Conservation (phyloP, 2,329 filamentous ascomycete genomes). For the Madurella fahalii region DNA sequence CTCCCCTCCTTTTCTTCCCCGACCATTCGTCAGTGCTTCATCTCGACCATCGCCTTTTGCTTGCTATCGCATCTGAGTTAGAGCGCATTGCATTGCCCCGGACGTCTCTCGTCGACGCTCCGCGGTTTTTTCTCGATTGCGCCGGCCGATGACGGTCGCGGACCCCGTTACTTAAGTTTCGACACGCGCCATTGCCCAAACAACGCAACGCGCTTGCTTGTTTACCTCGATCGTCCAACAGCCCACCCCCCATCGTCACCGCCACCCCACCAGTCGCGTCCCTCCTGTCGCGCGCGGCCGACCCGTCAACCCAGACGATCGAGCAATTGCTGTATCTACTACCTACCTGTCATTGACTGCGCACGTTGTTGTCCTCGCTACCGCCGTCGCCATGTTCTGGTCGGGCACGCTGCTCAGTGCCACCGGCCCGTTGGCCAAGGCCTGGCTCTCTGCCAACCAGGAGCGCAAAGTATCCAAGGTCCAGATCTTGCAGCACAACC, state of each 20-base stretch:
- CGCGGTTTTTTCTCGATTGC: conserved; percentile 5
- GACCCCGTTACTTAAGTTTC: background rate
- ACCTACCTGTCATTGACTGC: conserved; percentile 1
- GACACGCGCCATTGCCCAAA: conserved; percentile 19
- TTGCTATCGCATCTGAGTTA: conserved; percentile 26
- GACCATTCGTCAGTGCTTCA: conserved; percentile 14
- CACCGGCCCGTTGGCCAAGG: conserved; percentile 92
- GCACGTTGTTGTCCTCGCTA: conserved; percentile 24
- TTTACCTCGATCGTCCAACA: conserved; percentile 22
- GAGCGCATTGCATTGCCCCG: conserved; percentile 16
- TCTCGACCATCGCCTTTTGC: conserved; percentile 18
- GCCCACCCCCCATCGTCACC: conserved; percentile 9
- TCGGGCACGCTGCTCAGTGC: conserved; percentile 93
- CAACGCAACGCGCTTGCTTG: conserved; percentile 23
- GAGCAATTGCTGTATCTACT: conserved; percentile 6
- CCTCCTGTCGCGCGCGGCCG: conserved; percentile 5
- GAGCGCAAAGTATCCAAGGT: conserved; percentile 98
- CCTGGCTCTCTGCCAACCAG: conserved; percentile 97
- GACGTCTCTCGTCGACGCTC: conserved; percentile 4
- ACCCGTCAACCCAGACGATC: background rate
- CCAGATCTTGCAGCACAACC: conserved; percentile 89
- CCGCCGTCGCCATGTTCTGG: conserved; percentile 76
- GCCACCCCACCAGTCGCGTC: conserved; percentile 13
- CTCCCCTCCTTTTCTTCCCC: conserved; percentile 15
- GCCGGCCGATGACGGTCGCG: conserved; percentile 3